Percentiles rank a stretch among this genome's conserved stretches.
Conservation (phyloP, 1,139 yeast species). For the Kodamaea alishanica region DNA sequence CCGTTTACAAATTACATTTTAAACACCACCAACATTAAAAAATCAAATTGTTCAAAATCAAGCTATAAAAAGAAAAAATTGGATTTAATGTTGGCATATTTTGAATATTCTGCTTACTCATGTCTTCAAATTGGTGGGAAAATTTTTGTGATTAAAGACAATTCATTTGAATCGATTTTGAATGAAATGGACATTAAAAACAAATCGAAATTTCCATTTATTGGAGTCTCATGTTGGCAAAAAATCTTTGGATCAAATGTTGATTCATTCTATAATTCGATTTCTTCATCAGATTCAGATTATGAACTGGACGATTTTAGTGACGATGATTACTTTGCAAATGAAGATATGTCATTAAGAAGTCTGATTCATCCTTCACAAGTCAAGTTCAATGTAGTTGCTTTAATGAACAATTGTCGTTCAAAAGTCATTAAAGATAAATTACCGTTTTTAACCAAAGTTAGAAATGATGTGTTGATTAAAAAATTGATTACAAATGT, state of each 20-base stretch:
- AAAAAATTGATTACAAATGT: constrained; percentile 12
- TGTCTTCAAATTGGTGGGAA: constrained; percentile 33
- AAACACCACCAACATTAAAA: constrained; percentile 27
- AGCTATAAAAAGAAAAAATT: constrained; percentile 26
- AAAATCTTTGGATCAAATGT: constrained; percentile 25
- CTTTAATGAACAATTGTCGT: constrained; percentile 35
- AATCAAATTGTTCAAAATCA: constrained; percentile 15
- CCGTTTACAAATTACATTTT: constrained; percentile 41
- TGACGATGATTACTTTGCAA: constrained; percentile 16
- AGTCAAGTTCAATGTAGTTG: constrained; percentile 32
- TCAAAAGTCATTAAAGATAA: constrained; percentile 34
- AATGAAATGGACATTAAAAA: constrained; percentile 22
- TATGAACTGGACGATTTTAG: constrained; percentile 14
- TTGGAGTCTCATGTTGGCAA: constrained; percentile 41
- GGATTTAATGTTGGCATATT: constrained; percentile 36
- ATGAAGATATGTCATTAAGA: constrained; percentile 17
- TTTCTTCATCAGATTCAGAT: constrained; percentile 9
- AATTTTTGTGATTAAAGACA: constrained; percentile 33
- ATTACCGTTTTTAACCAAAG: constrained; percentile 32
- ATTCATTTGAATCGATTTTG: constrained; percentile 24
- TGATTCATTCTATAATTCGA: constrained; percentile 20
- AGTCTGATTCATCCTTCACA: constrained; percentile 27
- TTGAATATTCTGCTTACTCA: constrained; percentile 36
- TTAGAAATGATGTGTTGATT: constrained; percentile 25
- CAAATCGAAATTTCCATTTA: constrained; percentile 23